These are phyloP conservation scores for Vickermania spadyakhi DNA, from an alignment of 208 protist species.

Conservation along the genomic window DNA sequence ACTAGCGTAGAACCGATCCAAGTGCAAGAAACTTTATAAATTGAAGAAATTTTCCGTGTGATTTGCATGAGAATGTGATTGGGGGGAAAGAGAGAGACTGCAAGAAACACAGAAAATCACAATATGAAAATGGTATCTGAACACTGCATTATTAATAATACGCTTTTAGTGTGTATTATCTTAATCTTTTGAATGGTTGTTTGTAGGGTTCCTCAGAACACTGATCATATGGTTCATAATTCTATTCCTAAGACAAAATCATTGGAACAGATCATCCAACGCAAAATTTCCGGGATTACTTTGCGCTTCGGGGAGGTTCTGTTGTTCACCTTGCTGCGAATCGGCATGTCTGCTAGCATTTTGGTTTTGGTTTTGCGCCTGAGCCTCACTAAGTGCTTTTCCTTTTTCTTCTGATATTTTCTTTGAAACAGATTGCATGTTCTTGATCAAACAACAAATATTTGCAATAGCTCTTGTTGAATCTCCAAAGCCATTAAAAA, in stretches of 20 bases:
- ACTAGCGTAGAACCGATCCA: too few relatives aligned
- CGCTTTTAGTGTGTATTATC: too few relatives aligned
- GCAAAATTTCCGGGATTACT: background rate
- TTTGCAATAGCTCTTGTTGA: slow-evolving; percentile 14
- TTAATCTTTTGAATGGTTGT: too few relatives aligned
- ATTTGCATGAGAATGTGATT: too few relatives aligned
- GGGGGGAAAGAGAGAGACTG: too few relatives aligned
- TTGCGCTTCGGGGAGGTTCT: background rate
- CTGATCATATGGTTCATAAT: too few relatives aligned
- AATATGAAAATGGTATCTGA: too few relatives aligned
- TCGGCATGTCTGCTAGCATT: background rate
- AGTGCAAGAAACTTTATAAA: too few relatives aligned
- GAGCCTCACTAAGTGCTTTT: background rate
- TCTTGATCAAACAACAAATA: slow-evolving; percentile 34
- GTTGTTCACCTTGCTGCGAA: background rate
- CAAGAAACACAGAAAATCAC: too few relatives aligned
- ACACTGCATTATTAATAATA: too few relatives aligned
- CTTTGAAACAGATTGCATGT: slow-evolving; percentile 40
- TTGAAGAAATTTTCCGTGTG: too few relatives aligned
- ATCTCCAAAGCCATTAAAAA: slow-evolving; percentile 23
- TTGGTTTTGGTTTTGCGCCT: background rate
- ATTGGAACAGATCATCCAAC: background rate
- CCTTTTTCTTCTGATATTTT: slow-evolving; percentile 44
- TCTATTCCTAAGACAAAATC: background rate
- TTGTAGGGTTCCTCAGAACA: too few relatives aligned